These are phyloP conservation scores for Clarireedia sp. DNA, from an alignment of 2,329 filamentous ascomycete species.

Conservation along the genomic window DNA sequence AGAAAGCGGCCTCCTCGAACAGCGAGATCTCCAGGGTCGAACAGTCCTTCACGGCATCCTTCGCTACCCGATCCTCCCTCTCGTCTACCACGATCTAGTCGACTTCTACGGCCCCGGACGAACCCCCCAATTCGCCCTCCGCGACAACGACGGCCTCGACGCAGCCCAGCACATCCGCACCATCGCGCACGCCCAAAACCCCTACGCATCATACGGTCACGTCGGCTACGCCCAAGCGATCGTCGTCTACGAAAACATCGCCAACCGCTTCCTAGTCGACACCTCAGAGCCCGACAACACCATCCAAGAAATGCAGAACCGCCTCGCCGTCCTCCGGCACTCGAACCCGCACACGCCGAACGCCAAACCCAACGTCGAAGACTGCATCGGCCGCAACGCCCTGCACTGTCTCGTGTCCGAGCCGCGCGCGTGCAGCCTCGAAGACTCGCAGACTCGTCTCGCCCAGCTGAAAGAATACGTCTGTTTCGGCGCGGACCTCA, in stretches of 20 bases:
- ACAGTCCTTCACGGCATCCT: slow-evolving; percentile 6
- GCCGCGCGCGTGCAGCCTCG: not conserved
- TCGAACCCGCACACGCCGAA: not conserved
- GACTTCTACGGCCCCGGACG: slow-evolving; percentile 1
- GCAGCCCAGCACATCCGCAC: slow-evolving; percentile 8
- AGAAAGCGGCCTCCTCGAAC: slow-evolving; percentile 3
- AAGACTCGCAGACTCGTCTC: not conserved
- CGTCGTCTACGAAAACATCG: slow-evolving; percentile 4
- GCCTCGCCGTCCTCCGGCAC: not conserved
- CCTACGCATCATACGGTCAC: slow-evolving; percentile 5
- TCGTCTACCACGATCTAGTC: slow-evolving; percentile 1
- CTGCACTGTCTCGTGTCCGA: not conserved
- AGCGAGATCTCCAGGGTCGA: slow-evolving; percentile 7
- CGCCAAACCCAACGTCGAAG: not conserved
- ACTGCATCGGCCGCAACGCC: not conserved
- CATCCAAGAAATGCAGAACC: not conserved
- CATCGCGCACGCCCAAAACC: not conserved
- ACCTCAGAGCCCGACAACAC: not conserved
- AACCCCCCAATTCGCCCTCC: slow-evolving; percentile 2
- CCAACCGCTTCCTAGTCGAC: slow-evolving; percentile 2
- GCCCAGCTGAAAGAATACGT: not conserved
- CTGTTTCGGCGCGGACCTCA: slow-evolving; percentile 1
- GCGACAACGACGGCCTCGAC: slow-evolving; percentile 4
- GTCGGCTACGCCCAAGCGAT: slow-evolving; percentile 2
- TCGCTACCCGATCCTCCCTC: slow-evolving; percentile 1